Evolutionary conservation across 2,329 filamentous ascomycete genomes (phyloP).

Genomic region (Truncatella angustata): DNA sequence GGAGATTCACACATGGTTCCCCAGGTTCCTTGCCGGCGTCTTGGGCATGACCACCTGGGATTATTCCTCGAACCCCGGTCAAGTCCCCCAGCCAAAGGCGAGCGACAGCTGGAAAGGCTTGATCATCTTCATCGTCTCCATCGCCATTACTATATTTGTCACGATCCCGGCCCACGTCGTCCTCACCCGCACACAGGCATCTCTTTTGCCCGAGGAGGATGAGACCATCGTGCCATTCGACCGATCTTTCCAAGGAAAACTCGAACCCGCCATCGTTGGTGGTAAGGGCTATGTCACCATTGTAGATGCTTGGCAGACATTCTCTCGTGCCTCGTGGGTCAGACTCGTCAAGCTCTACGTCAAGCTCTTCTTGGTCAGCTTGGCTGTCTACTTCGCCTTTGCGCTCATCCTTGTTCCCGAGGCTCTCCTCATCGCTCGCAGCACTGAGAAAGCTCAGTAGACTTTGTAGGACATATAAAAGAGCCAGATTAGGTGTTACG

Average conservation of each 20-base stretch:
- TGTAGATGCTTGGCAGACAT: constrained; percentile 75
- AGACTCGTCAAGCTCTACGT: constrained; percentile 72
- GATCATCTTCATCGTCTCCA: constrained; percentile 41
- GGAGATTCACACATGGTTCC: constrained; percentile 47
- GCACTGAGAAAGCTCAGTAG: constrained; percentile 23
- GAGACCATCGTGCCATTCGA: constrained; percentile 90
- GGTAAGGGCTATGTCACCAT: constrained; percentile 71
- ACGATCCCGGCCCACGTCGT: constrained; percentile 75
- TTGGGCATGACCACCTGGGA: constrained; percentile 45
- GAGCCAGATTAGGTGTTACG: too few relatives aligned
- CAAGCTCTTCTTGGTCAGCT: constrained; percentile 64
- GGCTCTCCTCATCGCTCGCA: constrained; percentile 39
- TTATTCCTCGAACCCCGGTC: constrained; percentile 33
- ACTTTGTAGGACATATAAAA: neutral
- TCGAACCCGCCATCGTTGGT: constrained; percentile 71
- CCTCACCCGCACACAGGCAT: constrained; percentile 81
- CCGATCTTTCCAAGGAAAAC: constrained; percentile 75
- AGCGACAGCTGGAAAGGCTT: constrained; percentile 44
- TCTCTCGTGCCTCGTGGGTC: constrained; percentile 69
- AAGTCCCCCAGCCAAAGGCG: constrained; percentile 35
- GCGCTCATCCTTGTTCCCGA: constrained; percentile 50
- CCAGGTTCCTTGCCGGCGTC: constrained; percentile 43
- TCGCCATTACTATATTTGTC: constrained; percentile 58
- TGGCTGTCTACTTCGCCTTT: constrained; percentile 47
- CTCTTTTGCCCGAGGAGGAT: constrained; percentile 76